These are phyloP conservation scores for Rhododendron ovatum DNA, from an alignment of 148 eudicot species.

Conservation along the genomic window DNA sequence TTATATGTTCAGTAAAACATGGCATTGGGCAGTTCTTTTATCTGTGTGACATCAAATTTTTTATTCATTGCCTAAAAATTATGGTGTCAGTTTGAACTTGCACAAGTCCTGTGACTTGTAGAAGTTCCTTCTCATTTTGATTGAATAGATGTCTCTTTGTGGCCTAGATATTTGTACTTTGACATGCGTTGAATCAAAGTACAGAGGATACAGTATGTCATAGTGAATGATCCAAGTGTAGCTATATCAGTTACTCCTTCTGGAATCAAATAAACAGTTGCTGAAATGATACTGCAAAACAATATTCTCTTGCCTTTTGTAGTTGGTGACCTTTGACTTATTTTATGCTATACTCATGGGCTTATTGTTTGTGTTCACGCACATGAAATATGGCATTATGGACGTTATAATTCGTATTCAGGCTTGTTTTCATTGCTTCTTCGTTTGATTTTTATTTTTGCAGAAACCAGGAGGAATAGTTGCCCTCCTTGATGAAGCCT, in stretches of 20 bases:
- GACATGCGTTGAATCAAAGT: background rate
- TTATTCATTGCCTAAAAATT: background rate
- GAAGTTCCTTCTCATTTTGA: background rate
- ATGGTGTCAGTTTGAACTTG: background rate
- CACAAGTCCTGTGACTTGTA: background rate
- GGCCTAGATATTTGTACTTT: background rate
- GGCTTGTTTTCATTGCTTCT: background rate
- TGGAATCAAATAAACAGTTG: background rate
- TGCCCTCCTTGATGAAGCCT: conserved; percentile 98
- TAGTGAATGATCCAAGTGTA: background rate
- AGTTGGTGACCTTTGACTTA: background rate
- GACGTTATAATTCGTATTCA: background rate
- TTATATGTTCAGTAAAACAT: background rate
- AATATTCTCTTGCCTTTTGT: background rate
- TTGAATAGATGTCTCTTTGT: background rate
- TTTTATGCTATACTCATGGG: background rate
- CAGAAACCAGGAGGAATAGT: conserved; percentile 98
- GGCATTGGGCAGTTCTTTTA: background rate
- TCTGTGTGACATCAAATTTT: background rate
- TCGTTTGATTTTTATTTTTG: conserved; percentile 11
- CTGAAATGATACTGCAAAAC: background rate
- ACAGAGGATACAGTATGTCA: background rate
- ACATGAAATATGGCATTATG: background rate
- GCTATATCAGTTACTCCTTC: background rate
- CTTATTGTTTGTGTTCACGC: background rate